Evolutionary conservation across 2,329 filamentous ascomycete genomes (phyloP), one percentile per base, ranked within the genome.

Genomic region (Alternaria solani): DNA sequence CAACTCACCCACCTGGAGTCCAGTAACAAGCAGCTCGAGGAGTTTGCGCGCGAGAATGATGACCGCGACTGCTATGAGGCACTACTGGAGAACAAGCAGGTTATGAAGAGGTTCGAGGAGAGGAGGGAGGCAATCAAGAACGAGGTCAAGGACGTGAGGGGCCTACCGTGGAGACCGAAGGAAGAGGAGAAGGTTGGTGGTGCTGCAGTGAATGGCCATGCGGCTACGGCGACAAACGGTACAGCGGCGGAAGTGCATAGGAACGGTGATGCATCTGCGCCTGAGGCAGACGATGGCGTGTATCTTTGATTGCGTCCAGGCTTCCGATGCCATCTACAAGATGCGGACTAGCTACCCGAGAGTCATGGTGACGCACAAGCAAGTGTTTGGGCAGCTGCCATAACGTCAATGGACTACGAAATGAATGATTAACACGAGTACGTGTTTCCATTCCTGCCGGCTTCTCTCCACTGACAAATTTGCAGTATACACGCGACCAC

Each of bases 21-120:
- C 76, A 91, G 88, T 64, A 94, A 93, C 80, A 85, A 86, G 64
- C 87, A 93, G 76, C 88, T 93, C 59, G 82, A 85, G 56, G 89
- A 90, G 34, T 93, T 87, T 69, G 69, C 70, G 9, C 62, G 71
- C 3, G 60, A 69, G 4, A 79, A 82, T 25, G 84, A 88, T 16
- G 91, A 94, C 73, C 82, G 83, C 63, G 90, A 91, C 75, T 94
- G 91, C 81, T 80, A 87, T 66, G 90, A 93, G 59, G 91, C 91
- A 59, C 91, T 93, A 73, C 76, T 80, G 57, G 91, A 94, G 79
- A 93, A 93, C 78, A 84, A 88, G 68, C 77, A 74, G 20, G 90
- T 93, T 58, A 89, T 94, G 58, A 82, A 78, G 62, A 85, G 89
- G 68, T 91, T 92, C 86, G 81, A 85, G 62, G 85, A 88, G 79